Evolutionary conservation across 176 grass and related monocot species (phyloP).

Genomic region (Tillandsia leiboldiana): DNA sequence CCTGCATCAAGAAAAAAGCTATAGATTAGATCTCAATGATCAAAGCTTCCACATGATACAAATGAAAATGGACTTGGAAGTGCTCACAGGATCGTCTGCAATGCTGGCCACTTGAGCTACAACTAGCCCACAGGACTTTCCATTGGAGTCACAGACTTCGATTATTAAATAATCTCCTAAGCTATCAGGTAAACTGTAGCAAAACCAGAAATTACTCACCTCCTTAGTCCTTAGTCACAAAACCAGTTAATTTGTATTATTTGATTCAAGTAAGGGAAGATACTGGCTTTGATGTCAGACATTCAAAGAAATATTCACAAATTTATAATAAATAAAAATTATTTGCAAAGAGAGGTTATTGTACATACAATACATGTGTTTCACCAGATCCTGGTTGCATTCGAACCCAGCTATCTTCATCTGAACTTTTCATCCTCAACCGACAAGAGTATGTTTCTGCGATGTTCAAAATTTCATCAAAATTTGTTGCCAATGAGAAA

Average conservation of each 20-base stretch:
- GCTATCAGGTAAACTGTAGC: constrained; percentile 97
- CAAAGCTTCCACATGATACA: neutral
- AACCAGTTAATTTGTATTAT: neutral
- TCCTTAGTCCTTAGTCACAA: neutral
- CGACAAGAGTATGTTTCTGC: constrained; percentile 94
- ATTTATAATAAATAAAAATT: neutral
- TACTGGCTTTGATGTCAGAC: too few species aligned
- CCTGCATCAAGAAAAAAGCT: constrained; percentile 32
- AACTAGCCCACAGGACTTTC: constrained; percentile 65
- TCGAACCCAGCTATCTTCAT: constrained; percentile 56
- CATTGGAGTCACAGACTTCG: constrained; percentile 85
- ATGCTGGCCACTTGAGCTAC: constrained; percentile 86
- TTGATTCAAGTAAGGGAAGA: neutral
- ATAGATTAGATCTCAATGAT: neutral
- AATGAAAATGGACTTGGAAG: neutral
- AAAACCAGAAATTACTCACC: constrained; percentile 17
- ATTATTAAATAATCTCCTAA: constrained; percentile 93
- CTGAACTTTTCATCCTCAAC: constrained; percentile 75
- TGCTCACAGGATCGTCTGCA: constrained; percentile 73
- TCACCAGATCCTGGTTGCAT: constrained; percentile 99
- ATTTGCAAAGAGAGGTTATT: constrained; percentile 19
- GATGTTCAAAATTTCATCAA: constrained; percentile 25
- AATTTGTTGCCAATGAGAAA: constrained; percentile 10
- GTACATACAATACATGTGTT: constrained; percentile 88
- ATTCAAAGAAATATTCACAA: neutral